Base-by-base conservation (phyloP, 371 early-diverging fungal species). In the Apophysomyces elegans region DNA sequence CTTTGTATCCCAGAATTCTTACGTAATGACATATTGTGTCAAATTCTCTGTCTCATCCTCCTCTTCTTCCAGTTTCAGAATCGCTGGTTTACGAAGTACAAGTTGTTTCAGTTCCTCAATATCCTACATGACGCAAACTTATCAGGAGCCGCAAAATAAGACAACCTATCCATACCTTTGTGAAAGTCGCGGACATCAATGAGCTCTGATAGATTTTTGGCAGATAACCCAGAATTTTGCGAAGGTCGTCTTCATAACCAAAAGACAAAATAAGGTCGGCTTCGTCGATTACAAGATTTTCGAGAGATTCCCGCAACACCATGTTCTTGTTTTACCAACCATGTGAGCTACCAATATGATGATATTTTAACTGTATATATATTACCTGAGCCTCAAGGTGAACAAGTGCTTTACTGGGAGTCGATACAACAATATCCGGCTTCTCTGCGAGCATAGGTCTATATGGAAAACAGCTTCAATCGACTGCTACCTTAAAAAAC, bases 241-340 rank as follows among this genome's bases (percentile, higher is more conserved):
- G 84, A 43, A 95, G 70, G 73, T 95, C 96, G 43, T 93, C 89
- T 63, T 94, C 91, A 68, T 96, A 94, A 32, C 98, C 99, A 77
- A 94, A 96, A 32, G 94, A 94, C 47, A 96, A 78, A 1, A 97
- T 90, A 37, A 97, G 75, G 80, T 97, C 97, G 1, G 97, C 97
- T 79, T 98, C 99, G 66, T 98, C 99, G 59, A 98, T 93, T 11
- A 96, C 95, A 39, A 98, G 81, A 4, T 89, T 90, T 58, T 93
- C 89, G 61, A 97, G 80, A 8, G 87, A 76, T 7, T 86, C 81
- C 37, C 75, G 69, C 61, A 95, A 59, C 4, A 65, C 77, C 64
- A 95, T 79, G 60, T 78, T 86, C 65, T 86, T 26, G 32, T 26
- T 26, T 26, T 26, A 26, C 81, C 65, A 70, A 35, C 50, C 5